Evolutionary conservation across 495 filamentous ascomycete genomes (phyloP).

Genomic region (Chaetomium tenue): DNA sequence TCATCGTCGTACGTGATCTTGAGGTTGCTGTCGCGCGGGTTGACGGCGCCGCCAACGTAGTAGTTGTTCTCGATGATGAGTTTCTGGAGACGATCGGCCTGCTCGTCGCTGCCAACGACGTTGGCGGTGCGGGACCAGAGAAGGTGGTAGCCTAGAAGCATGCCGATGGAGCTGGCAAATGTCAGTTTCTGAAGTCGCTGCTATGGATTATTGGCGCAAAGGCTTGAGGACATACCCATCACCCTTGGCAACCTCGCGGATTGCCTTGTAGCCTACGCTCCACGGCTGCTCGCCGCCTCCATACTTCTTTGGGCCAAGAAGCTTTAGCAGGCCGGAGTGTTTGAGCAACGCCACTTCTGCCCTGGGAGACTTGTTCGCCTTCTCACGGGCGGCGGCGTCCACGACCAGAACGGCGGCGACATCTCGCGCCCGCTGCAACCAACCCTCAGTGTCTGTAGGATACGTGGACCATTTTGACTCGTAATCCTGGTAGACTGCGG

Average conservation of each 20-base stretch:
- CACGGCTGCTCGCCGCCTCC: slow-evolving; percentile 59
- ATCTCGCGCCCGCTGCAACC: slow-evolving; percentile 53
- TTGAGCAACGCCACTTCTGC: slow-evolving; percentile 59
- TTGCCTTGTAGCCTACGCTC: slow-evolving; percentile 55
- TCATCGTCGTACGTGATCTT: slow-evolving; percentile 53
- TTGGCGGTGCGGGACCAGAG: slow-evolving; percentile 56
- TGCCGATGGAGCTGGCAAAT: slow-evolving; percentile 47
- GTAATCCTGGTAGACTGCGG: slow-evolving; percentile 51
- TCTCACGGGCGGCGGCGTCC: slow-evolving; percentile 54
- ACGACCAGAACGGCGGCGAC: slow-evolving; percentile 52
- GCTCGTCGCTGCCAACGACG: slow-evolving; percentile 55
- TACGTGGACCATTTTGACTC: slow-evolving; percentile 47
- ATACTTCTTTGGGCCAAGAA: slow-evolving; percentile 54
- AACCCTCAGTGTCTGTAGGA: slow-evolving; percentile 46
- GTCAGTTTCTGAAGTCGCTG: slow-evolving; percentile 18
- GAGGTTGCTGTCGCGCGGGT: slow-evolving; percentile 59
- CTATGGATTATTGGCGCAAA: background rate
- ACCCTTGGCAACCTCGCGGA: slow-evolving; percentile 57
- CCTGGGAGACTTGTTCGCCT: slow-evolving; percentile 55
- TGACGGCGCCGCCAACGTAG: slow-evolving; percentile 61
- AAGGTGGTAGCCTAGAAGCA: slow-evolving; percentile 61
- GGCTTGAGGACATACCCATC: slow-evolving; percentile 45
- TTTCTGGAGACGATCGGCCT: slow-evolving; percentile 52
- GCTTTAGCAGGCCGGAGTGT: slow-evolving; percentile 54
- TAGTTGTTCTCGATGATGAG: slow-evolving; percentile 58